Conservation (phyloP, 768 basidiomycete species). For the Austroboletus eburneus region DNA sequence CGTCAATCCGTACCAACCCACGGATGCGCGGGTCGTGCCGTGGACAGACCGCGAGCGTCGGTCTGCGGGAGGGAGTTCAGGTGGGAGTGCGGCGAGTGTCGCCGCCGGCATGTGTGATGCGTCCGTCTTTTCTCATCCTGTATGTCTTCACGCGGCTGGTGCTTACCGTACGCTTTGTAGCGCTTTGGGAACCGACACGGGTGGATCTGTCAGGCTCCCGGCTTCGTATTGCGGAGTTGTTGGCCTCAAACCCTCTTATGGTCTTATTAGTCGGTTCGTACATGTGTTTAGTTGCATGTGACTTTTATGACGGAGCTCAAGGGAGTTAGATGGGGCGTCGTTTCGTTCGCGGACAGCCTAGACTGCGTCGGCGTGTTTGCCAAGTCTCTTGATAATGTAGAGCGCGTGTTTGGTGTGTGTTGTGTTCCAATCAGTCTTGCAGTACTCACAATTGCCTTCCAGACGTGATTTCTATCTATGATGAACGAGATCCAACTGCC, state of each 20-base stretch:
- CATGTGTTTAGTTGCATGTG: not conserved
- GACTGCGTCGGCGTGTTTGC: constrained; percentile 91
- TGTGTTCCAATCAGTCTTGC: not conserved
- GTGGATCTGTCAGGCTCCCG: constrained; percentile 89
- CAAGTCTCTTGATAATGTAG: constrained; percentile 43
- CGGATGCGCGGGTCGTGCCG: constrained; percentile 9
- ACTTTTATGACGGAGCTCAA: constrained; percentile 5
- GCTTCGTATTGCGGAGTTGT: constrained; percentile 92
- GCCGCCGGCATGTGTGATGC: constrained; percentile 78
- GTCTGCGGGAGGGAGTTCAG: constrained; percentile 90
- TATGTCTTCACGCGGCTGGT: not conserved
- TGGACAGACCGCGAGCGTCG: constrained; percentile 39
- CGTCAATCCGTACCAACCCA: constrained; percentile 60
- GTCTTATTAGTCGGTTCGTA: constrained; percentile 78
- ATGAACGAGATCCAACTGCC: constrained; percentile 73
- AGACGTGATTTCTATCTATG: constrained; percentile 44
- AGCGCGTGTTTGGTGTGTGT: constrained; percentile 56
- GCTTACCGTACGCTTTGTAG: constrained; percentile 38
- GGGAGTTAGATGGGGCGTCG: constrained; percentile 72
- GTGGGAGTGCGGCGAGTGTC: constrained; percentile 93
- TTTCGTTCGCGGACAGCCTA: constrained; percentile 91
- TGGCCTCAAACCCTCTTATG: constrained; percentile 94
- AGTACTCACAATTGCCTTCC: constrained; percentile 2
- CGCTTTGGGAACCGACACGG: constrained; percentile 91
- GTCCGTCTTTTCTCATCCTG: constrained; percentile 45